Evolutionary conservation across 768 basidiomycete species (phyloP).

Genomic region (Calocera viscosa): DNA sequence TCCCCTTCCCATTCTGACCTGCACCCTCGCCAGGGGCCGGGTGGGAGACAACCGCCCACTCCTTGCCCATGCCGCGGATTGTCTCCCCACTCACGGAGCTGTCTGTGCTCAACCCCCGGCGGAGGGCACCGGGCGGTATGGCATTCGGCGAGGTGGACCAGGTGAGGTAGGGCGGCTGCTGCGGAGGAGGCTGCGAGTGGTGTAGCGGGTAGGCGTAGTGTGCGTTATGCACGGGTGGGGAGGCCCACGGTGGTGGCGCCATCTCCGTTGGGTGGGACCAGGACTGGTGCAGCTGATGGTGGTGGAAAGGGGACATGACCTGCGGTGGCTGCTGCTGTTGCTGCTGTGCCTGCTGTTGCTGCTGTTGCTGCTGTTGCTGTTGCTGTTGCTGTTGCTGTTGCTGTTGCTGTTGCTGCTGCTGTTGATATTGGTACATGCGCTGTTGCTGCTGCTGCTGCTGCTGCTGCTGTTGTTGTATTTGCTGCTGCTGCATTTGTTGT

Average conservation of each 20-base stretch:
- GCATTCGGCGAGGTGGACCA: not conserved
- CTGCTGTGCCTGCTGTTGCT: no score
- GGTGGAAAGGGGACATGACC: not conserved
- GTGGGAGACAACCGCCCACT: not conserved
- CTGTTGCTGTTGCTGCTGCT: not conserved
- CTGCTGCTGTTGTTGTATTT: no score
- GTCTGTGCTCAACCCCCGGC: not conserved
- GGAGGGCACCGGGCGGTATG: not conserved
- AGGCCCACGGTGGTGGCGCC: not conserved
- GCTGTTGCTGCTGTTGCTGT: no score
- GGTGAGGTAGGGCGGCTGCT: not conserved
- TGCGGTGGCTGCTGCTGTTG: not conserved
- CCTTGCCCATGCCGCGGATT: not conserved
- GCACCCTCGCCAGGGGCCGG: constrained; percentile 2
- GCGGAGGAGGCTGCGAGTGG: not conserved
- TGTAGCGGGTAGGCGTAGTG: not conserved
- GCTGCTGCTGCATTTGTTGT: no score
- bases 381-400: no score
- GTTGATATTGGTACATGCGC: not conserved
- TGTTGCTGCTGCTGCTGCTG: not conserved
- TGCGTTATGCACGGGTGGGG: not conserved
- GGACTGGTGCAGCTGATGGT: not conserved
- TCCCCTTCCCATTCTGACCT: not conserved
- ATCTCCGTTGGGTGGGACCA: not conserved
- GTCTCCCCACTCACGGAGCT: not conserved